Base-by-base conservation (phyloP, 2,329 filamentous ascomycete genomes). In the Ilyonectria mors-panacis region DNA sequence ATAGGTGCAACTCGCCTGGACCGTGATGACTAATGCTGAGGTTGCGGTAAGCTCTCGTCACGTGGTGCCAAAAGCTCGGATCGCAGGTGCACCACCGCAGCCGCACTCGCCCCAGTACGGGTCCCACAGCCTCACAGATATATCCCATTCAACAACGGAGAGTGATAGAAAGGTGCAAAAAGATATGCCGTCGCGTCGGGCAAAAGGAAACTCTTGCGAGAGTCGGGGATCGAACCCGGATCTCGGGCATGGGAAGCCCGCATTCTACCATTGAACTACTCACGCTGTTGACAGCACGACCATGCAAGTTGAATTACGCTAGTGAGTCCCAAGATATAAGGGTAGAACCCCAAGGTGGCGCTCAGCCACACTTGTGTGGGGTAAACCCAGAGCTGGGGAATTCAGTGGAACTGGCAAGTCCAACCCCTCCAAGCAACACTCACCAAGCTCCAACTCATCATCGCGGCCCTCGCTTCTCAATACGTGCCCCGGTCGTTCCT, bases 211-310 rank as follows among this genome's bases (percentile, higher is more conserved):
- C 26, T 4, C 4, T 42, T 80, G 76, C 79, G 75, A 73, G 68
- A 74, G 72, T 75, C 72, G 79, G 75, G 79, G 78, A 71, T 81
- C 79, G 79, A 81, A 81, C 79, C 74, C 79, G 71, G 72, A 70
- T 76, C 78, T 67, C 77, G 73, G 75, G 77, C 78, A 76, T 81
- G 78, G 79, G 79, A 81, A 80, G 78, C 78, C 77, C 71, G 77
- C 66, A 81, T 81, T 78, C 79, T 81, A 81, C 79, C 79, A 65
- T 70, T 81, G 80, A 78, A 81, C 79, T 77, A 81, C 70, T 70
- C 67, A 70, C 74, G 78, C 75, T 67, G 63, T 74, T 60, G 59
- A 67, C 66, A 28, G 59, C 56, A 63, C 45, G 19, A 60, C 64
- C 59, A 62, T 67, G 61, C 64, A 65, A 26, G 33, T 63, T 60